Evolutionary conservation across 441 rosid species (phyloP).

Genomic region (Francoa sonchifolia): DNA sequence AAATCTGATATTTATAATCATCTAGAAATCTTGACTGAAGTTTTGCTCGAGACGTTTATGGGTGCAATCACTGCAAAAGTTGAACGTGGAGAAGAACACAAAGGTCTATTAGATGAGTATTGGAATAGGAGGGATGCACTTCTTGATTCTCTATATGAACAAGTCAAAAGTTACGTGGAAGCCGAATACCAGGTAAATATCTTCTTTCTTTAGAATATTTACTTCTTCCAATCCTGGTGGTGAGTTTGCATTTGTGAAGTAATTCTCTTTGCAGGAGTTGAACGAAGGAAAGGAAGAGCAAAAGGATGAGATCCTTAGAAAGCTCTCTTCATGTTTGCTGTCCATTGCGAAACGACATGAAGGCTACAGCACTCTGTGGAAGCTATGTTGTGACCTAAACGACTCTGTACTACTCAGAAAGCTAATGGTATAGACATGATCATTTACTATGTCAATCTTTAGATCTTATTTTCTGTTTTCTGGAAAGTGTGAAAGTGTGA

Average conservation of each 20-base stretch:
- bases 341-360: slow-evolving; percentile 70
- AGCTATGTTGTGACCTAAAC: slow-evolving; percentile 71
- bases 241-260: slow-evolving; percentile 3
- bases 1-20: slow-evolving; percentile 46
- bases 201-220: slow-evolving; percentile 8
- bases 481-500: background rate
- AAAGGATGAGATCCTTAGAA: slow-evolving; percentile 34
- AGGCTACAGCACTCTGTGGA: slow-evolving; percentile 74
- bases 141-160: slow-evolving; percentile 59
- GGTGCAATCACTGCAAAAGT: slow-evolving; percentile 61
- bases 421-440: slow-evolving; percentile 58
- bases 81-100: slow-evolving; percentile 64
- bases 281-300: slow-evolving; percentile 28
- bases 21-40: slow-evolving; percentile 56
- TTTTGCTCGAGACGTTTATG: slow-evolving; percentile 59
- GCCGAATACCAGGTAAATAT: slow-evolving; percentile 40
- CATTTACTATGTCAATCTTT: slow-evolving; percentile 7
- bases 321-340: slow-evolving; percentile 58
- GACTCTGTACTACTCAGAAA: slow-evolving; percentile 61
- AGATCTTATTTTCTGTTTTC: background rate
- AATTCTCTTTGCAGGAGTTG: slow-evolving; percentile 34
- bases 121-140: slow-evolving; percentile 70
- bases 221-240: slow-evolving; percentile 4
- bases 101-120: slow-evolving; percentile 59
- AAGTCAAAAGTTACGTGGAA: slow-evolving; percentile 40